Evolutionary conservation across 1,284 basidiomycete genomes (phyloP), one percentile per base, ranked within the genome.

Genomic region (Gymnopus androsaceus): DNA sequence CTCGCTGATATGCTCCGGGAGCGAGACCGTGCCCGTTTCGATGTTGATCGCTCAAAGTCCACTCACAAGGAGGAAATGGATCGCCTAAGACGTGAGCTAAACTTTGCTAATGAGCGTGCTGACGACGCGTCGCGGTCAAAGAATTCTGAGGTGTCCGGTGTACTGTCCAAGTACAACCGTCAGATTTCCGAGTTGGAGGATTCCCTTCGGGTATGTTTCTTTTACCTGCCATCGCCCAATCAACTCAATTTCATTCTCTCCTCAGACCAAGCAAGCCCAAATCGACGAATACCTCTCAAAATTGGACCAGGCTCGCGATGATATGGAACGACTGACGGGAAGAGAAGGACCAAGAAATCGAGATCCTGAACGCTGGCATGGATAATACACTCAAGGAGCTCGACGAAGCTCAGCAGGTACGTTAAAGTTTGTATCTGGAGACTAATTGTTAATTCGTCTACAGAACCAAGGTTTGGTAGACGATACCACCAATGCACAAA

Each of bases 1-100:
- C 79, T 99, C 31, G 96, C 96, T 27, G 97, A 99, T 69, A 99
- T 99, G 97, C 92, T 99, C 64, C 86, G 96, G 52, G 97, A 99
- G 73, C 87, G 97, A 36, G 97, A 99, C 71, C 84, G 96, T 59
- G 95, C 96, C 30, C 80, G 97, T 41, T 98, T 98, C 68, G 97
- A 99, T 64, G 78, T 98, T n/a, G 97, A 99, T 70, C 83, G 97
- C 37, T 82, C 95, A 70, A 98, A 97, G 75, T 87, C 93, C 9
- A 88, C 85, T 54, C 95, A 99, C 70, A 97, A 95, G 70, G 97
- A 99, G 61, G 97, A 99, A 69, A 73, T 95, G 33, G 97, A 99
- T 62, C 88, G 97, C 15, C 69, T 98, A 47, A 92, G 92, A 64
- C 87, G 97, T 38, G 97, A 99, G 66, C 81, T 99, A 57, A 84